These are phyloP conservation scores for Prunus padus DNA, from an alignment of 306 rosid genomes.

Conservation along the genomic window DNA sequence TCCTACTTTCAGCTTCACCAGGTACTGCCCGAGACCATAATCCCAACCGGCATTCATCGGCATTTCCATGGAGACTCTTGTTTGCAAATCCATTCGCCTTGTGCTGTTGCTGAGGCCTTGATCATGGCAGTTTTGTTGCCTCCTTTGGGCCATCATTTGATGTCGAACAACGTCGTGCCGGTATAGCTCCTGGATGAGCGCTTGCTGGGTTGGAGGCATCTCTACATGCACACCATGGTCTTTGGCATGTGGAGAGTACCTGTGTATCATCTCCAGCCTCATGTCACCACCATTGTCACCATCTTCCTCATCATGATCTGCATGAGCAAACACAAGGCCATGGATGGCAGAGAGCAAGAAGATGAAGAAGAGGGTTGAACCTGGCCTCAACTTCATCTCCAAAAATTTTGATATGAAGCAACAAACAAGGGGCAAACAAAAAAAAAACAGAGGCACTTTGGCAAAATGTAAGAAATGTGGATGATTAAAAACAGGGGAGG, in stretches of 20 bases:
- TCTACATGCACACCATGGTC: not conserved
- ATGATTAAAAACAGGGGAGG: not conserved
- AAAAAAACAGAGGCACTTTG: not conserved
- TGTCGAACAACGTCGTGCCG: slow-evolving; percentile 35
- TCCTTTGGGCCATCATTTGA: slow-evolving; percentile 20
- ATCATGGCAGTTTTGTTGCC: not conserved
- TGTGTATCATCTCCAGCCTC: slow-evolving; percentile 53
- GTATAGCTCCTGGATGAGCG: slow-evolving; percentile 33
- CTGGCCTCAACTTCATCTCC: slow-evolving; percentile 5
- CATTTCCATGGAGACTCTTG: slow-evolving; percentile 27
- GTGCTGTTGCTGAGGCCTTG: not conserved
- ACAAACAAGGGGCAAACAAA: not conserved
- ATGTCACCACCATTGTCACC: not conserved
- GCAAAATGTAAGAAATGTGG: too few relatives aligned
- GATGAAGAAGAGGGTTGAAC: slow-evolving; percentile 19
- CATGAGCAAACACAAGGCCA: slow-evolving; percentile 11
- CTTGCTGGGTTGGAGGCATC: slow-evolving; percentile 9
- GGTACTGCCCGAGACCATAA: slow-evolving; percentile 53
- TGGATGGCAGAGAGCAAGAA: slow-evolving; percentile 28
- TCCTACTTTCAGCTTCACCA: slow-evolving; percentile 59
- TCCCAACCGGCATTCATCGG: slow-evolving; percentile 54
- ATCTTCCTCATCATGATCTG: not conserved
- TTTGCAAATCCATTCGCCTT: slow-evolving; percentile 21
- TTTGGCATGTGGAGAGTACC: slow-evolving; percentile 29
- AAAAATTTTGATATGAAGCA: not conserved